Evolutionary conservation across 768 basidiomycete genomes (phyloP).

Genomic region (Collybiopsis luxurians): DNA sequence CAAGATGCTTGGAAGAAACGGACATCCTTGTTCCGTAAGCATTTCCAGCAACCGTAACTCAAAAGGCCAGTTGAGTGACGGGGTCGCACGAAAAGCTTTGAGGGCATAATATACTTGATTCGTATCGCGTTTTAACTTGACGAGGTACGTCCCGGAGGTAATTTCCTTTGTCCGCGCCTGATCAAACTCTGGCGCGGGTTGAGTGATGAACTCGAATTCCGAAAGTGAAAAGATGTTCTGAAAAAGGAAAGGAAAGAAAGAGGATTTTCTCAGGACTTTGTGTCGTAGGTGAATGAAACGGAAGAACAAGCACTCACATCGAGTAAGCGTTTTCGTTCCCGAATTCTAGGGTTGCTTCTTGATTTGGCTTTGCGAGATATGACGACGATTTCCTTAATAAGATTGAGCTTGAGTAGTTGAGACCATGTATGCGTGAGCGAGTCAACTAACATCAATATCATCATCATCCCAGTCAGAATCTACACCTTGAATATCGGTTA

Average conservation of each 20-base stretch:
- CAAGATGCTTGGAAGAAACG: conserved; percentile 36
- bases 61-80: conserved; percentile 15
- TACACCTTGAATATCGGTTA: conserved; percentile 38
- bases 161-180: too few relatives aligned
- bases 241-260: not conserved
- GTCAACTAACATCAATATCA: conserved; percentile 44
- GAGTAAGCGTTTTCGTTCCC: conserved; percentile 14
- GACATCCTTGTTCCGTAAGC: conserved; percentile 28
- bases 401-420: not conserved
- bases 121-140: conserved; percentile 25
- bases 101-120: conserved; percentile 25
- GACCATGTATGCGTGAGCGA: not conserved
- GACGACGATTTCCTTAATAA: conserved; percentile 43
- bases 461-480: conserved; percentile 46
- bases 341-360: conserved; percentile 13
- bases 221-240: conserved; percentile 15
- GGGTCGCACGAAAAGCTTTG: conserved; percentile 17
- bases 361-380: conserved; percentile 35
- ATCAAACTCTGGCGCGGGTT: conserved; percentile 3
- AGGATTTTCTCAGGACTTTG: not conserved
- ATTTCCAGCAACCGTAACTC: conserved; percentile 36
- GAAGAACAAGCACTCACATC: conserved; percentile 2
- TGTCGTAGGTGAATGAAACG: not conserved
- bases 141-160: conserved; percentile 15
- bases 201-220: conserved; percentile 36